These are phyloP conservation scores for Linum trigynum DNA, from an alignment of 345 rosid species.

Conservation along the genomic window DNA sequence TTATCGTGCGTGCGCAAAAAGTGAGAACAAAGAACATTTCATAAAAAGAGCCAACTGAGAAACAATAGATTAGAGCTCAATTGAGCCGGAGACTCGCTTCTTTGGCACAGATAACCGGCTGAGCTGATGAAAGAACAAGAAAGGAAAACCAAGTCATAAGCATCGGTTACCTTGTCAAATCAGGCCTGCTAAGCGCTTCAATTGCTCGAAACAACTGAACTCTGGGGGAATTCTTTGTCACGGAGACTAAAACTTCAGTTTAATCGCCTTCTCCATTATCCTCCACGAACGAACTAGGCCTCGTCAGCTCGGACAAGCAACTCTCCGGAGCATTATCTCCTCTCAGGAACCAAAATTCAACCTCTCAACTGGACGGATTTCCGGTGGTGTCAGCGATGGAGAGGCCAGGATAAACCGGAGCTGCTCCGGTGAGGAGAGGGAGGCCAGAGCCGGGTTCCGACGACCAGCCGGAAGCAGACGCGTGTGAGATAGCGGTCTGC, in stretches of 20 bases:
- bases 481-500: constrained; percentile 42
- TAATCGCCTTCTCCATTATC: constrained; percentile 11
- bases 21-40: background rate
- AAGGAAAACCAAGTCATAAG: background rate
- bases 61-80: background rate
- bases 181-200: background rate
- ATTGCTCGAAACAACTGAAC: constrained; percentile 11
- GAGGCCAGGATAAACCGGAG: constrained; percentile 17
- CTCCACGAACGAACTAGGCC: too few relatives aligned
- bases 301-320: too few relatives aligned
- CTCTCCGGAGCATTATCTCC: background rate
- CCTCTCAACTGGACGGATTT: constrained; percentile 12
- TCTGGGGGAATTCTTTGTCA: constrained; percentile 16
- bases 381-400: background rate
- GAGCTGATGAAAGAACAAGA: background rate
- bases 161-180: constrained; percentile 5
- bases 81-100: background rate
- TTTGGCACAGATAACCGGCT: background rate
- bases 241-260: constrained; percentile 9
- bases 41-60: background rate
- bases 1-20: constrained; percentile 1
- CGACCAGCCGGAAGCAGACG: constrained; percentile 27
- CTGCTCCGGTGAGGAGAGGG: constrained; percentile 26
- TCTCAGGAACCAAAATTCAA: constrained; percentile 8
- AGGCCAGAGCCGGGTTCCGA: constrained; percentile 16